A percentile compares a stretch with the other conserved stretches of the same genome.
These are phyloP conservation scores for Globisporangium cystogenes DNA, from an alignment of 352 stramenopile genomes.

Conservation along the genomic window DNA sequence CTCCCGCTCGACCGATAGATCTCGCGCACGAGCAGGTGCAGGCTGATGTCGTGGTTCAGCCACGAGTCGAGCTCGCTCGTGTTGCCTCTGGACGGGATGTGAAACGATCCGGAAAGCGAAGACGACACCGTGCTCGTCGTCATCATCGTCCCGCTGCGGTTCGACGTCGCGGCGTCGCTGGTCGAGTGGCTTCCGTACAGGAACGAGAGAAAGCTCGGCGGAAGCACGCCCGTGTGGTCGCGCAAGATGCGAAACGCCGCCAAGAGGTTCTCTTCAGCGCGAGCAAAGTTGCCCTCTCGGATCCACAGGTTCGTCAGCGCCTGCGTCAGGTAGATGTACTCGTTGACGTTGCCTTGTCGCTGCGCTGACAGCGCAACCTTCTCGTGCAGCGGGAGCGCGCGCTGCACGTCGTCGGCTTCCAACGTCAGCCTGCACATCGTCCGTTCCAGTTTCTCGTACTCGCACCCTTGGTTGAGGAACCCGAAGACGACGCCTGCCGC, in stretches of 20 bases:
- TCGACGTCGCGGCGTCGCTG: slow-evolving; percentile 42
- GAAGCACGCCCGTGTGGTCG: slow-evolving; percentile 60
- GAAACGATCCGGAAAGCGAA: slow-evolving; percentile 48
- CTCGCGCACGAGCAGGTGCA: slow-evolving; percentile 78
- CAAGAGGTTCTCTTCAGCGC: slow-evolving; percentile 59
- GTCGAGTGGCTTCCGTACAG: slow-evolving; percentile 45
- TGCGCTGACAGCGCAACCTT: slow-evolving; percentile 67
- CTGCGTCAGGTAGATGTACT: slow-evolving; percentile 82
- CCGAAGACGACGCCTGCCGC: slow-evolving; percentile 51
- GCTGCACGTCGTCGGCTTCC: slow-evolving; percentile 70
- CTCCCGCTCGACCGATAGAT: slow-evolving; percentile 74
- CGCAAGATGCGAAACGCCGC: slow-evolving; percentile 62
- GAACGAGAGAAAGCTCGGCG: slow-evolving; percentile 54
- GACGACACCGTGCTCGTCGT: slow-evolving; percentile 64
- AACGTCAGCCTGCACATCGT: slow-evolving; percentile 68
- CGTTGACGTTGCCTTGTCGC: slow-evolving; percentile 75
- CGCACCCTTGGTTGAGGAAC: slow-evolving; percentile 62
- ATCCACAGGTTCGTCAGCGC: slow-evolving; percentile 78
- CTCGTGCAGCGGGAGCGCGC: slow-evolving; percentile 70
- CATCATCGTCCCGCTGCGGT: slow-evolving; percentile 62
- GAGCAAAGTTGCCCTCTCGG: slow-evolving; percentile 67
- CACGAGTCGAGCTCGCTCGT: slow-evolving; percentile 71
- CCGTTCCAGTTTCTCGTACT: slow-evolving; percentile 76
- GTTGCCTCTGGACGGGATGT: slow-evolving; percentile 43
- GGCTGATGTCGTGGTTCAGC: slow-evolving; percentile 78